Evolutionary conservation across 2,329 filamentous ascomycete species (phyloP).

Genomic region (Claviceps sp.): DNA sequence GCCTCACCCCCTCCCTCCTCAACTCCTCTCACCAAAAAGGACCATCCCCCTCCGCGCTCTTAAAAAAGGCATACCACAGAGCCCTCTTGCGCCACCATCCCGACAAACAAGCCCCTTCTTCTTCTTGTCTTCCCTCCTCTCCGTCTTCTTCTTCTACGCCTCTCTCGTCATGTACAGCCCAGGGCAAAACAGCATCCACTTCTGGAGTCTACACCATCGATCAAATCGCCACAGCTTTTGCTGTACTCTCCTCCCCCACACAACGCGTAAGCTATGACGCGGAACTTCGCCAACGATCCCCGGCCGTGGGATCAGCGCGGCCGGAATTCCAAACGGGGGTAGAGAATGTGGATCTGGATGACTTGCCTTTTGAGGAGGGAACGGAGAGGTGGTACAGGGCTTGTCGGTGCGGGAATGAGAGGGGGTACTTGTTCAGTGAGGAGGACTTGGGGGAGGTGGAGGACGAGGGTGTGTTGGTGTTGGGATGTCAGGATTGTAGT

Average conservation of each 20-base stretch:
- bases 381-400: slow-evolving; percentile 37
- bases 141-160: slow-evolving; percentile 1
- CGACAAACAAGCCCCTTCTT: slow-evolving; percentile 32
- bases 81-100: slow-evolving; percentile 54
- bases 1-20: slow-evolving; percentile 35
- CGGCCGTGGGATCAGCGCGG: slow-evolving; percentile 5
- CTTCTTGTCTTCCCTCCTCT: slow-evolving; percentile 1
- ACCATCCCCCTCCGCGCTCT: slow-evolving; percentile 28
- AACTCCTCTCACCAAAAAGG: slow-evolving; percentile 16
- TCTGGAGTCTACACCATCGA: slow-evolving; percentile 38
- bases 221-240: slow-evolving; percentile 48
- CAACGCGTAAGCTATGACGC: slow-evolving; percentile 41
- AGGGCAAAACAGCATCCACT: neutral
- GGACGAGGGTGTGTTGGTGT: slow-evolving; percentile 46
- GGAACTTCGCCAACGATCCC: slow-evolving; percentile 23
- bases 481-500: slow-evolving; percentile 53
- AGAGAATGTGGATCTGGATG: slow-evolving; percentile 52
- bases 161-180: neutral
- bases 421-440: slow-evolving; percentile 46
- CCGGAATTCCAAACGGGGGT: slow-evolving; percentile 40
- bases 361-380: slow-evolving; percentile 39
- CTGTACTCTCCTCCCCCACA: slow-evolving; percentile 36
- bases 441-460: slow-evolving; percentile 44
- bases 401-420: slow-evolving; percentile 51
- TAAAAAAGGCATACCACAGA: slow-evolving; percentile 51